Evolutionary conservation across 768 basidiomycete species (phyloP).

Genomic region (Pleurotus pulmonarius): DNA sequence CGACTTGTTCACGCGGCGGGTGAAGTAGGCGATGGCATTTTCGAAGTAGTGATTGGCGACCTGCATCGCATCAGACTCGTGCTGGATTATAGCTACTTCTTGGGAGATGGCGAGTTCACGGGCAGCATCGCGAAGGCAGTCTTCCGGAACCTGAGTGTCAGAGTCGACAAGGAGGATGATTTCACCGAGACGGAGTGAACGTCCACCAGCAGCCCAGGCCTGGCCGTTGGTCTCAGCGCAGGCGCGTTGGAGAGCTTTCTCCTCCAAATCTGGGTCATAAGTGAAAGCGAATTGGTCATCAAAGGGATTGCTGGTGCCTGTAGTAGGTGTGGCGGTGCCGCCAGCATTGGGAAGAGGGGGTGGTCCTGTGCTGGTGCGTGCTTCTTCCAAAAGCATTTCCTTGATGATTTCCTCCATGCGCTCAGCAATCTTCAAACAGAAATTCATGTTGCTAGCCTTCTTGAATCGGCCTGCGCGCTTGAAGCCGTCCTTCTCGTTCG

Average conservation of each 20-base stretch:
- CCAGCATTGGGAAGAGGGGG: slow-evolving; percentile 7
- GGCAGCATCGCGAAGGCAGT: slow-evolving; percentile 88
- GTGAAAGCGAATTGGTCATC: slow-evolving; percentile 31
- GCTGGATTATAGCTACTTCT: slow-evolving; percentile 85
- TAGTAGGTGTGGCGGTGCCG: slow-evolving; percentile 15
- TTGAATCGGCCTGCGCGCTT: slow-evolving; percentile 92
- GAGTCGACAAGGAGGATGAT: slow-evolving; percentile 82
- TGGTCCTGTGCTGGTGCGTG: not conserved
- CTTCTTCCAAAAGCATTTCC: not conserved
- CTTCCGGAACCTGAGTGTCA: slow-evolving; percentile 75
- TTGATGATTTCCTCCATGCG: slow-evolving; percentile 6
- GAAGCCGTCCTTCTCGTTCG: slow-evolving; percentile 72
- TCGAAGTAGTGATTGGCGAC: slow-evolving; percentile 88
- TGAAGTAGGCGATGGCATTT: slow-evolving; percentile 88
- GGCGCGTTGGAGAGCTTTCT: slow-evolving; percentile 68
- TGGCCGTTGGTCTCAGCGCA: slow-evolving; percentile 65
- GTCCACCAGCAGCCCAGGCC: slow-evolving; percentile 76
- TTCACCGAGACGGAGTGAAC: slow-evolving; percentile 70
- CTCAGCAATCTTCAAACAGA: not conserved
- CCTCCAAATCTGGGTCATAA: slow-evolving; percentile 54
- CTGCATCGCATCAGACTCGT: slow-evolving; percentile 88
- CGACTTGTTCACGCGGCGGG: slow-evolving; percentile 80
- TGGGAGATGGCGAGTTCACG: slow-evolving; percentile 78
- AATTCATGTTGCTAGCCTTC: slow-evolving; percentile 58
- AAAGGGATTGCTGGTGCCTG: slow-evolving; percentile 18